Conservation (phyloP, 2,329 filamentous ascomycete genomes). For the Emericellopsis cladophorae region DNA sequence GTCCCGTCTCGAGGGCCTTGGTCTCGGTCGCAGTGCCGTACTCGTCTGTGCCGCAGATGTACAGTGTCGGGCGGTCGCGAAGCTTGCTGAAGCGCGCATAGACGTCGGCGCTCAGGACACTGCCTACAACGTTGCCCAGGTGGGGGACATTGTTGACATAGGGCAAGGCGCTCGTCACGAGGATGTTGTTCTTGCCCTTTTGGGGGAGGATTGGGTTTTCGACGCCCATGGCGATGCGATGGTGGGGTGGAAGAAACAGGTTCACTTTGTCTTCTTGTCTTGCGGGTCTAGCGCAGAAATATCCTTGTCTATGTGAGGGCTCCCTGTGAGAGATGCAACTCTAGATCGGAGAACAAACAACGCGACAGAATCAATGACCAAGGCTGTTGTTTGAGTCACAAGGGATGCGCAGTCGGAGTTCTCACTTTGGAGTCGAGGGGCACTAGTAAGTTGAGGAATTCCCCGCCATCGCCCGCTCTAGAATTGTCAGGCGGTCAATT, state of each 20-base stretch:
- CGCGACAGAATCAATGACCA: too few species aligned
- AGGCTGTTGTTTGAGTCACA: too few species aligned
- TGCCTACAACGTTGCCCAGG: conserved; percentile 79
- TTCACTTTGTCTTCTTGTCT: too few species aligned
- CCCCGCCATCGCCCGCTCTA: conserved; percentile 9
- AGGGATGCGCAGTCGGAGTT: not conserved
- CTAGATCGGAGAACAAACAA: too few species aligned
- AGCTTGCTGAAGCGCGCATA: conserved; percentile 73
- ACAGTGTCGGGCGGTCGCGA: conserved; percentile 68
- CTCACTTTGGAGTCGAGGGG: not conserved
- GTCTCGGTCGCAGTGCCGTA: conserved; percentile 95
- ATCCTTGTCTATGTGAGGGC: too few species aligned
- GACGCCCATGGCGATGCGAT: conserved; percentile 1
- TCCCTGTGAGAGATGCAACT: too few species aligned
- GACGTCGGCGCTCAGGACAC: conserved; percentile 79
- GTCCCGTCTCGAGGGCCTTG: conserved; percentile 79
- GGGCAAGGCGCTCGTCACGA: conserved; percentile 84
- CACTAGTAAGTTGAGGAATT: conserved; percentile 3
- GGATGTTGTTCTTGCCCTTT: conserved; percentile 69
- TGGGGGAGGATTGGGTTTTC: conserved; percentile 44
- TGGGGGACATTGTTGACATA: conserved; percentile 70
- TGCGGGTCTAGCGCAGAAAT: too few species aligned
- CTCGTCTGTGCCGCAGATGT: conserved; percentile 79
- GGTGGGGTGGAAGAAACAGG: not conserved
- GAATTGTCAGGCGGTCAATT: conserved; percentile 4